These are phyloP conservation scores for Taphrina flavorubra DNA, from an alignment of 1,139 yeast genomes.

Conservation along the genomic window DNA sequence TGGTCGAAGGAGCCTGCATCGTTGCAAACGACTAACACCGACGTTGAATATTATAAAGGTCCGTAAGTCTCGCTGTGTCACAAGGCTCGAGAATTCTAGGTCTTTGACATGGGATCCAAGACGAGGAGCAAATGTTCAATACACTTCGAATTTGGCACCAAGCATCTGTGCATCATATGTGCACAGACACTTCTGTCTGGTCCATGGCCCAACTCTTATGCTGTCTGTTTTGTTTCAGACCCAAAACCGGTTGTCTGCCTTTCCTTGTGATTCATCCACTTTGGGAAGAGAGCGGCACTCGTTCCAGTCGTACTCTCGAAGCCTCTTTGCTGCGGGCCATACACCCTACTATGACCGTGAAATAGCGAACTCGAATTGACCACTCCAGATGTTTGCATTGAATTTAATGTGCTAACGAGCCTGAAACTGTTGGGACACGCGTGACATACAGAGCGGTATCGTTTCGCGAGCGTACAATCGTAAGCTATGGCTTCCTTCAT, in stretches of 20 bases:
- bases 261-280: background rate
- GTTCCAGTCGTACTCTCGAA: background rate
- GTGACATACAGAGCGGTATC: background rate
- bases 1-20: constrained; percentile 60
- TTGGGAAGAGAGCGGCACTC: constrained; percentile 2
- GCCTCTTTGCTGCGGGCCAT: background rate
- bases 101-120: too few species aligned
- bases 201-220: background rate
- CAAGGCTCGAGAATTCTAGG: background rate
- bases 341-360: background rate
- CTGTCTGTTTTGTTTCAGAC: background rate
- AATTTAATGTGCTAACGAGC: background rate
- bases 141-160: too few species aligned
- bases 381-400: background rate
- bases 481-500: constrained; percentile 28
- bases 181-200: constrained; percentile 4
- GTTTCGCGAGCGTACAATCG: background rate
- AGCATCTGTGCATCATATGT: background rate
- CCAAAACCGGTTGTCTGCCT: constrained; percentile 13
- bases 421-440: too few species aligned
- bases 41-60: background rate
- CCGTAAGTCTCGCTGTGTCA: background rate
- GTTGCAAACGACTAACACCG: too few species aligned
- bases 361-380: background rate
- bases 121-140: too few species aligned